These are phyloP conservation scores for Senecio squalidus DNA, from an alignment of 140 eudicot species.

Conservation along the genomic window DNA sequence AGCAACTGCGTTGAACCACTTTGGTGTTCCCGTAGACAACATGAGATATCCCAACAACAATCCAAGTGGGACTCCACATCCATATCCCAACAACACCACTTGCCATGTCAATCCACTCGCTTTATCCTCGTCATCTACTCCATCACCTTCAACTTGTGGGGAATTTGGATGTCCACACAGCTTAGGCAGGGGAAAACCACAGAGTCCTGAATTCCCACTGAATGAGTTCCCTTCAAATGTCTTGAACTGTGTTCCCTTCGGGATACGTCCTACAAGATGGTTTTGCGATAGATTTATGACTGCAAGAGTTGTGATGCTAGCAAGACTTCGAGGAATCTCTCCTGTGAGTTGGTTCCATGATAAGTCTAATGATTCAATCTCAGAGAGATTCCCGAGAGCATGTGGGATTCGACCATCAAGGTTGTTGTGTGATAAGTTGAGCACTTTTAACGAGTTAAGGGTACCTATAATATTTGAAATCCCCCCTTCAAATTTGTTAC, in stretches of 20 bases:
- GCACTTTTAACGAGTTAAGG: constrained; percentile 15
- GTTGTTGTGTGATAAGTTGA: constrained; percentile 31
- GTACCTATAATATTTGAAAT: constrained; percentile 25
- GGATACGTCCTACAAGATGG: constrained; percentile 23
- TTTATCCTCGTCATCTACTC: background rate
- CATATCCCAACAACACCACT: constrained; percentile 29
- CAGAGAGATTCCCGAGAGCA: constrained; percentile 13
- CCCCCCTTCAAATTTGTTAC: constrained; percentile 27
- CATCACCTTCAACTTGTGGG: background rate
- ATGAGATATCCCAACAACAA: constrained; percentile 18
- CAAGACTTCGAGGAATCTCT: constrained; percentile 22
- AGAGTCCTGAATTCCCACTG: constrained; percentile 16
- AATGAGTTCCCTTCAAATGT: constrained; percentile 17
- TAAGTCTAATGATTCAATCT: constrained; percentile 20
- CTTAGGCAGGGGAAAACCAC: constrained; percentile 17
- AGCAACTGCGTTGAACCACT: constrained; percentile 16
- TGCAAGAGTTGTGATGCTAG: constrained; percentile 5
- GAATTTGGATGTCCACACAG: background rate
- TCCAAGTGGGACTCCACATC: constrained; percentile 25
- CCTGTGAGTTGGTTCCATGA: constrained; percentile 29
- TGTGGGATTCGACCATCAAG: constrained; percentile 26
- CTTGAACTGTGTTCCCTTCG: constrained; percentile 13
- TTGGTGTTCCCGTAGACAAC: constrained; percentile 21
- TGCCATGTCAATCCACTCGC: constrained; percentile 27
- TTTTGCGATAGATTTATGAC: constrained; percentile 27